These are phyloP conservation scores for Russula sp. DNA, from an alignment of 768 basidiomycete genomes.

Conservation along the genomic window DNA sequence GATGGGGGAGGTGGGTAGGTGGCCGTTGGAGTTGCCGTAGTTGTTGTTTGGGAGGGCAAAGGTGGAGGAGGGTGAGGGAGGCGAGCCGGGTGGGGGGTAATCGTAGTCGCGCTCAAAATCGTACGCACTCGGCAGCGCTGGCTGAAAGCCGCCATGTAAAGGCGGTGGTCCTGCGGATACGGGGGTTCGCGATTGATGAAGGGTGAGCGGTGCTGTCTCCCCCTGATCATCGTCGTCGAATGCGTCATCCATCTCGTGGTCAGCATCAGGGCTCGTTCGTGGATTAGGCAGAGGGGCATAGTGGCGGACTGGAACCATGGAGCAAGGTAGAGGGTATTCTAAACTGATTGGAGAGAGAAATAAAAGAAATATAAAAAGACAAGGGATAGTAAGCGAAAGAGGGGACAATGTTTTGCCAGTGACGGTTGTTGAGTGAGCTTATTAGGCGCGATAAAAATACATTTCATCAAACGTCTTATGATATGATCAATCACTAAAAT, in stretches of 20 bases:
- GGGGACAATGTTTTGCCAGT: not conserved
- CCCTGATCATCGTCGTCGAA: conserved; percentile 53
- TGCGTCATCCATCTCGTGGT: conserved; percentile 69
- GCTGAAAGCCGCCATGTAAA: conserved; percentile 23
- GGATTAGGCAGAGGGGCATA: conserved; percentile 51
- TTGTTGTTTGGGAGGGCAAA: conserved; percentile 53
- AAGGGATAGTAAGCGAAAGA: not conserved
- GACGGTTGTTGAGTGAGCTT: not conserved
- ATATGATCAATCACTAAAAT: not conserved
- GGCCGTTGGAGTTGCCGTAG: conserved; percentile 68
- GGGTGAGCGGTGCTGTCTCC: conserved; percentile 37
- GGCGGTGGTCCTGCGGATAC: conserved; percentile 30
- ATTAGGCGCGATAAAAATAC: not conserved
- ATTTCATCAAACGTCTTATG: not conserved
- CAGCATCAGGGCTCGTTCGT: conserved; percentile 38
- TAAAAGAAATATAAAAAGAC: not conserved
- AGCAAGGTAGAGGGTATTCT: not conserved
- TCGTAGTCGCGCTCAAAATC: conserved; percentile 81
- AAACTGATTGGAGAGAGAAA: not conserved
- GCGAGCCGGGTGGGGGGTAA: conserved; percentile 73
- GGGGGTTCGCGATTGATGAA: conserved; percentile 25
- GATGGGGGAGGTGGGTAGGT: conserved; percentile 47
- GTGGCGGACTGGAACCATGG: conserved; percentile 39
- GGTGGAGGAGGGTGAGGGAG: conserved; percentile 55
- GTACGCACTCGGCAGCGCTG: conserved; percentile 43